Percentiles rank a stretch among this genome's conserved stretches.
These are phyloP conservation scores for Amphicarpaea edgeworthii DNA, from an alignment of 306 rosid species.

Conservation along the genomic window DNA sequence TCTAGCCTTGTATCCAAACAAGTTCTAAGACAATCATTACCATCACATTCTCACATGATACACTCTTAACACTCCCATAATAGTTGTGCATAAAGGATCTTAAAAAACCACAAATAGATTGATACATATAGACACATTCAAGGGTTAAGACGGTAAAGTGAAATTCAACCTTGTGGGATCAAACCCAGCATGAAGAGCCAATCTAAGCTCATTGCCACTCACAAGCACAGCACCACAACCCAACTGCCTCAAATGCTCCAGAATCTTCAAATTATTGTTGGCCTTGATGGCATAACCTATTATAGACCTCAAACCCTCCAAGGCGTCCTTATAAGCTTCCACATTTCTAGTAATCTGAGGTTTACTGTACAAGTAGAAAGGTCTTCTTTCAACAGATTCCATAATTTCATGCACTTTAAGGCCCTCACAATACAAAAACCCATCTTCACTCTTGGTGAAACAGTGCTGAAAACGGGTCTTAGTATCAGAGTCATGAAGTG, in stretches of 20 bases:
- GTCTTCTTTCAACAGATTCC: slow-evolving; percentile 82
- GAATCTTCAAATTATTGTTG: slow-evolving; percentile 84
- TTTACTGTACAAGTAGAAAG: slow-evolving; percentile 90
- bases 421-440: slow-evolving; percentile 75
- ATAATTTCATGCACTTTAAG: slow-evolving; percentile 77
- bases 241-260: slow-evolving; percentile 78
- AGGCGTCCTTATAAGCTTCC: slow-evolving; percentile 77
- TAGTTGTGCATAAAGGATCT: neutral
- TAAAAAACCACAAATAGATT: slow-evolving; percentile 9
- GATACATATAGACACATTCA: slow-evolving; percentile 1
- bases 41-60: neutral
- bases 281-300: slow-evolving; percentile 95
- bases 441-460: slow-evolving; percentile 79
- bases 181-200: slow-evolving; percentile 85
- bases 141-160: slow-evolving; percentile 1
- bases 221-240: slow-evolving; percentile 98
- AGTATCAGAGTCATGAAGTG: slow-evolving; percentile 40
- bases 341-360: slow-evolving; percentile 85
- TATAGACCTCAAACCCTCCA: slow-evolving; percentile 72
- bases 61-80: neutral
- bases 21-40: neutral
- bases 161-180: slow-evolving; percentile 76
- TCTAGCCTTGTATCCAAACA: too few species aligned
- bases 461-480: slow-evolving; percentile 65
- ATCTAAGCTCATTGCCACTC: slow-evolving; percentile 88